Conservation (phyloP, 2,329 filamentous ascomycete genomes). For the Dothideomycetes sp. region DNA sequence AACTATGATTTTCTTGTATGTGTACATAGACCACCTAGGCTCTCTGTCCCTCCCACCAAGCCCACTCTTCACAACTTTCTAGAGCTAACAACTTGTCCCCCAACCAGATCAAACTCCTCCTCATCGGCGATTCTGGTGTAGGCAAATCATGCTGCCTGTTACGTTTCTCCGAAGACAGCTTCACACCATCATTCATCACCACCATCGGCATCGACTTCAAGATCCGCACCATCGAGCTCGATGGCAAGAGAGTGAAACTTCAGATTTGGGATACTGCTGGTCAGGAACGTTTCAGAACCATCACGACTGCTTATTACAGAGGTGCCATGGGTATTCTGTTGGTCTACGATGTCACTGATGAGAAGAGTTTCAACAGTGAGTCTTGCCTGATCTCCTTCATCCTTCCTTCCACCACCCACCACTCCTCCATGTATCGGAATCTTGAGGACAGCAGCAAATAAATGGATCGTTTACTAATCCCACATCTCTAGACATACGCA, state of each 20-base stretch:
- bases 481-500: constrained; percentile 70
- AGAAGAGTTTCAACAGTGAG: constrained; percentile 90
- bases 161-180: constrained; percentile 94
- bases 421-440: too few relatives aligned
- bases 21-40: constrained; percentile 16
- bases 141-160: constrained; percentile 96
- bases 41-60: constrained; percentile 6
- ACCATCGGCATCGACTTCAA: constrained; percentile 99
- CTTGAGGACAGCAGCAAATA: too few relatives aligned
- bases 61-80: constrained; percentile 5
- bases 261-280: constrained; percentile 99
- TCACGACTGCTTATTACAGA: constrained; percentile 97
- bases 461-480: constrained; percentile 10
- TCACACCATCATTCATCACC: constrained; percentile 95
- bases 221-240: constrained; percentile 96
- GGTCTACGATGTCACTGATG: constrained; percentile 97
- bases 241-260: constrained; percentile 96
- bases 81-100: neutral
- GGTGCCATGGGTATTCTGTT: constrained; percentile 97
- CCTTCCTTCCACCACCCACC: constrained; percentile 9
- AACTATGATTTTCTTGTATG: constrained; percentile 99
- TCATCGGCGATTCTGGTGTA: constrained; percentile 93
- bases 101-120: constrained; percentile 80
- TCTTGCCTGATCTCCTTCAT: constrained; percentile 16
- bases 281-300: constrained; percentile 96